Evolutionary conservation across 495 filamentous ascomycete genomes (phyloP), one percentile per base, ranked within the genome.

Genomic region (Cladorrhinum samala): DNA sequence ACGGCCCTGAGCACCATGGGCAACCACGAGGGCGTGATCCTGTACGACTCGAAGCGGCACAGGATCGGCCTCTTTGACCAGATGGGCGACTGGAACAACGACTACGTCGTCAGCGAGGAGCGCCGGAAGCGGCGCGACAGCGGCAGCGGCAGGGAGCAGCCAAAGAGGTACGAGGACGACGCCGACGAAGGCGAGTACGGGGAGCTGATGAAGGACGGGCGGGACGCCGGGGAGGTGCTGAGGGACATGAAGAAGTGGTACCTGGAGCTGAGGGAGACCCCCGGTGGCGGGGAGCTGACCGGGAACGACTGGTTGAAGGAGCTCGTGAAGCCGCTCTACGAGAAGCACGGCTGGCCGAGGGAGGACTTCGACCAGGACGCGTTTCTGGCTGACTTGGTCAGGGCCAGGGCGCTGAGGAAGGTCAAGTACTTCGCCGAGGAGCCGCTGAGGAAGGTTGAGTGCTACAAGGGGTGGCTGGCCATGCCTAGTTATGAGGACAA

Each of bases 31-130:
- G 44, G 27, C 3, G 57, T 58, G 11, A 47, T 66, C 17, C 19
- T 66, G 1, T 63, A 63, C 33, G 55, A 66, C 23, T 53, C 60
- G 14, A 46, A 33, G 17, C 24, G 21, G 17, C 57, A 63, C 44
- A 18, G 43, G 3, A 45, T 66, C 2, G 54, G 52, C 11, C 54
- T 66, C n/a, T 53, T 53, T 49, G 55, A 58, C 17, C 53, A 64
- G 42, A 23, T 33, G 17, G 7, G 18, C 1, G 18, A 20, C 7
- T 14, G 14, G 27, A 63, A 38, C 20, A 25, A 39, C 6, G 61
- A 64, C 39, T 43, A 9, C 27, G 58, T 42, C 9, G 2, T 37
- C 21, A 18, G 9, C 5, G 45, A 42, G 52, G 44, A 11, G 17
- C 17, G 11, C 17, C 13, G 25, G 14, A 38, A 2, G 38, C 0